Base-by-base conservation (phyloP, 208 protist species). In the Strigomonas culicis region DNA sequence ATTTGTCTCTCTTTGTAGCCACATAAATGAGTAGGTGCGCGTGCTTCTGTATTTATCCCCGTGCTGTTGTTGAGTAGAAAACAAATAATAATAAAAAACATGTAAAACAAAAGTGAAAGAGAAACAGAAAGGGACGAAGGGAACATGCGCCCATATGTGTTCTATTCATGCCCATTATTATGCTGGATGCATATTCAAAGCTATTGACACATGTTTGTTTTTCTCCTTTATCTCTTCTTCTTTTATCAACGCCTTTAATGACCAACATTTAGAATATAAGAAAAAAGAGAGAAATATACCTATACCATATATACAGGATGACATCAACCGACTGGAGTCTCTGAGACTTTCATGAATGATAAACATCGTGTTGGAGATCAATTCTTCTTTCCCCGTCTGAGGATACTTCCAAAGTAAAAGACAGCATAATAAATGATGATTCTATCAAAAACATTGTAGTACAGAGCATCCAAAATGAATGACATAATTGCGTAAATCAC, bases 401-500 rank as follows among this genome's bases (percentile, higher is more conserved):
- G 19, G 41, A 19, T 19, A 47, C 19, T 47, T 47, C 41, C 15
- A 21, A 19, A 47, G 41, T 21, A 47, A 47, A 47, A 19, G 13
- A 47, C 15, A 13, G 19, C 13, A 47, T 21, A 47, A 47, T 21
- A 47, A 47, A 47, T 47, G 13, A 47, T 47, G 41, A 21, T 47
- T 47, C 41, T 47, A 53, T 6, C 25, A 53, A 53, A 70, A 68
- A 58, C 63, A 68, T 68, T 68, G 63, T 68, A 68, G 63, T 68
- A 46, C 63, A 59, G 63, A 68, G 4, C 1, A 24, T n/a, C n/a
- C 39, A 51, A 28, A 41, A 22, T 13, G 30, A 59, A n/a, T 59
- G 52, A 55, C 51, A 36, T 50, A 59, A 51, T 59, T 68, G 31
- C 59, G 59, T 63, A 62, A 79, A 74, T 75, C 74, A 79, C 68